Percentiles rank a stretch among this genome's conserved stretches.
These are phyloP conservation scores for Microdochium trichocladiopsis DNA, from an alignment of 2,329 filamentous ascomycete species.

Conservation along the genomic window DNA sequence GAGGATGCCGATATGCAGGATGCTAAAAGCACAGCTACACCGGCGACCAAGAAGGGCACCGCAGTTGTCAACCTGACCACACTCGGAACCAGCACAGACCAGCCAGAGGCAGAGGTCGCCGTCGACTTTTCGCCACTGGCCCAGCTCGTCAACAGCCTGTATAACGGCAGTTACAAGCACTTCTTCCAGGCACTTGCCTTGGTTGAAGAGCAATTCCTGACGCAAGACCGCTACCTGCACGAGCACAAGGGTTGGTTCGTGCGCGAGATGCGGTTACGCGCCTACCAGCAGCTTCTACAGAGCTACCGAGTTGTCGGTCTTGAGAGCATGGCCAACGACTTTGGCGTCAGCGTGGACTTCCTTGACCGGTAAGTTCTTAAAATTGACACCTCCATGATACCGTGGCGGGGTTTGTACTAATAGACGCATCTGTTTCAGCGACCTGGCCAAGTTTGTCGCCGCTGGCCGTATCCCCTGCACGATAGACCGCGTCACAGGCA, in stretches of 20 bases:
- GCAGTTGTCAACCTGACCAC: slow-evolving; percentile 84
- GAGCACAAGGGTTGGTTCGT: slow-evolving; percentile 98
- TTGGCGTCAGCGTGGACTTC: slow-evolving; percentile 95
- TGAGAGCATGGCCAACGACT: slow-evolving; percentile 93
- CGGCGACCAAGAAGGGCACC: slow-evolving; percentile 41
- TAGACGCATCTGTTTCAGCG: no score
- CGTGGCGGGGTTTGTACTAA: no score
- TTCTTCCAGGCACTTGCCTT: slow-evolving; percentile 87
- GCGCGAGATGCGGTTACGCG: slow-evolving; percentile 92
- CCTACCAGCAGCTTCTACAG: slow-evolving; percentile 94
- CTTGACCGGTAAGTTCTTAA: slow-evolving; percentile 72
- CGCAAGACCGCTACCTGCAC: slow-evolving; percentile 87
- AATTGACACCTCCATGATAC: no score
- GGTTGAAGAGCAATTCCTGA: slow-evolving; percentile 91
- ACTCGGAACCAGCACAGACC: slow-evolving; percentile 61
- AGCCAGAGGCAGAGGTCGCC: slow-evolving; percentile 71
- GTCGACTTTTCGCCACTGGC: slow-evolving; percentile 87
- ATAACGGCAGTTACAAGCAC: slow-evolving; percentile 86
- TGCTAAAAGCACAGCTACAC: slow-evolving; percentile 43
- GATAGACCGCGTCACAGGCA: slow-evolving; percentile 92
- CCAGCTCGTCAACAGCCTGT: slow-evolving; percentile 82
- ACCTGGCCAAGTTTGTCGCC: slow-evolving; percentile 95
- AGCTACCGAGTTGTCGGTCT: slow-evolving; percentile 97
- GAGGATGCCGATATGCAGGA: slow-evolving; percentile 69
- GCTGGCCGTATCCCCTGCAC: slow-evolving; percentile 91